Base-by-base conservation (phyloP, 2,329 filamentous ascomycete species). In the Fusarium equiseti region DNA sequence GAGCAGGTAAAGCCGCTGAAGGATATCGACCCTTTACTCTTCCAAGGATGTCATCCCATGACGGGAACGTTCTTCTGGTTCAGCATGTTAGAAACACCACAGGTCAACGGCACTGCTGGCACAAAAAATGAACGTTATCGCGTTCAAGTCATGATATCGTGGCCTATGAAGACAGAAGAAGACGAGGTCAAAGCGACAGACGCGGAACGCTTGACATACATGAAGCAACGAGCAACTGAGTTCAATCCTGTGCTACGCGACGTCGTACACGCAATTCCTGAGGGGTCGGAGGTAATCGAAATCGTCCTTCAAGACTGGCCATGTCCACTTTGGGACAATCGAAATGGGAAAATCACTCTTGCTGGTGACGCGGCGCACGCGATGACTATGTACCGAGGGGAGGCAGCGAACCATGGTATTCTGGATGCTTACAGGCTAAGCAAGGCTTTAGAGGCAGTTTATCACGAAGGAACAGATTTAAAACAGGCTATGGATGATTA, bases 241-340 rank as follows among this genome's bases (percentile, higher is more conserved):
- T 62, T 63, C 18, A 46, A 62, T 5, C 31, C 60, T 1, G 60
- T 63, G 6, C 13, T 63, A 13, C 45, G 46, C 11, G 57, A 63
- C 6, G 15, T 8, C 6, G 40, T 63, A 1, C 46, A 54, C 1
- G 43, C 40, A 1, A 63, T 63, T 3, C 60, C 57, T 3, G 46
- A 63, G 4, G 60, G 57, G 0, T 63, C 60, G 0, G 60, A 63
- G 13, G 60, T 63, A 0, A 48, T 45, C 6, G 60, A 62, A 6
- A 62, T 63, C 9, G 42, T 55, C 12, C n/a, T 63, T 1, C 60
- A 63, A 4, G 60, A 63, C 13, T 63, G 60, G 60, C 60, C 60
- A 5, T 63, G 57, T 12, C 57, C 18, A 4, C 42, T 32, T 5
- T 63, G 60, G 60, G 46, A 54, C 6, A 63, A 62, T 2, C 22